These are phyloP conservation scores for Macrocystidia cucumis DNA, from an alignment of 1,284 basidiomycete species.

Conservation along the genomic window DNA sequence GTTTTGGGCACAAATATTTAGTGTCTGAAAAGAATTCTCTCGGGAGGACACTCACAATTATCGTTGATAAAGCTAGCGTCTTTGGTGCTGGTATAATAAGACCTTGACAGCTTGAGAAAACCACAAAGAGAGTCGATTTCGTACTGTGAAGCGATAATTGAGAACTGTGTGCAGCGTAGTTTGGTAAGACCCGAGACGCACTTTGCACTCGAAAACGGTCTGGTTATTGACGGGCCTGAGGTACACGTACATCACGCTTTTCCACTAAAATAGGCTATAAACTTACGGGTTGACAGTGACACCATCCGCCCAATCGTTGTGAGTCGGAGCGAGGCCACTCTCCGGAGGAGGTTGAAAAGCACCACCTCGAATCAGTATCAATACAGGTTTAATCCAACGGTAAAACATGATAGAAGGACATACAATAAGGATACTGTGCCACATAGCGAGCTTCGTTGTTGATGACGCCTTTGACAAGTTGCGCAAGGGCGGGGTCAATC, in stretches of 20 bases:
- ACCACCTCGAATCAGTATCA: too few relatives aligned
- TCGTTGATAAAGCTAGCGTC: constrained; percentile 66
- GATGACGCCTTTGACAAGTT: constrained; percentile 65
- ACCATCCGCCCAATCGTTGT: constrained; percentile 59
- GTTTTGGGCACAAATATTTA: too few relatives aligned
- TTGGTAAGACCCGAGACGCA: constrained; percentile 13
- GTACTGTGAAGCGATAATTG: constrained; percentile 34
- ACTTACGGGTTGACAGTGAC: constrained; percentile 67
- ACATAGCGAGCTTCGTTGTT: constrained; percentile 75
- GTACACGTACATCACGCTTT: constrained; percentile 1
- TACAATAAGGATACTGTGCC: constrained; percentile 65
- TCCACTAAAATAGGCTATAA: neutral
- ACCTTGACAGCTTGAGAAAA: constrained; percentile 69
- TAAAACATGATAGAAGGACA: neutral
- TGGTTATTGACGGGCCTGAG: constrained; percentile 55
- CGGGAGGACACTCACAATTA: constrained; percentile 41
- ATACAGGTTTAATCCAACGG: too few relatives aligned
- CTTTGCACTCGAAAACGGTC: constrained; percentile 76
- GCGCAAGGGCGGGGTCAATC: constrained; percentile 48
- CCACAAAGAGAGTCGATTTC: constrained; percentile 71
- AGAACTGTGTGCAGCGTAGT: constrained; percentile 1
- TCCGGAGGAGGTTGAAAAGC: constrained; percentile 73
- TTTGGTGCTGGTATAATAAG: constrained; percentile 62
- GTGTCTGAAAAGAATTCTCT: constrained; percentile 5
- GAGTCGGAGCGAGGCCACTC: constrained; percentile 50